These are phyloP conservation scores for Penicillium verhagenii DNA, from an alignment of 495 filamentous ascomycete genomes.

Conservation along the genomic window DNA sequence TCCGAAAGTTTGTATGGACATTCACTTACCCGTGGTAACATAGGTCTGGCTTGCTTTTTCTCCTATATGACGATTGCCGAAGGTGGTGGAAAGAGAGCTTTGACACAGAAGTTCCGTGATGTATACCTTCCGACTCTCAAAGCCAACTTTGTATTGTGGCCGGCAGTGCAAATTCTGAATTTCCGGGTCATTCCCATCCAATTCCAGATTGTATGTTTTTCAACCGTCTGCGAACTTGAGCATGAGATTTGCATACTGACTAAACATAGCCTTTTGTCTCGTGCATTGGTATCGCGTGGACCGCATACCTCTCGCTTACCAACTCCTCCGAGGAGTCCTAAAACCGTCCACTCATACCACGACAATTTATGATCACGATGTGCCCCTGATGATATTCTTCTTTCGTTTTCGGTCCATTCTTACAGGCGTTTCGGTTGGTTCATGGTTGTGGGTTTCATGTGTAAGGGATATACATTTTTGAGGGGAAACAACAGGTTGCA, in stretches of 20 bases:
- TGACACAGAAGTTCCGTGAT: conserved; percentile 83
- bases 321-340: conserved; percentile 77
- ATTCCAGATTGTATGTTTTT: conserved; percentile 84
- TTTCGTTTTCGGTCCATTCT: conserved; percentile 1
- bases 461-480: conserved; percentile 10
- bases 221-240: background rate
- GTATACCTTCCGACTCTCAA: conserved; percentile 93
- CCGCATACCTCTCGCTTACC: conserved; percentile 93
- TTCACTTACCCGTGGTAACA: conserved; percentile 12
- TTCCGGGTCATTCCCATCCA: conserved; percentile 93
- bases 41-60: conserved; percentile 85
- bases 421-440: conserved; percentile 18
- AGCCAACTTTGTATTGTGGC: conserved; percentile 96
- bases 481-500: conserved; percentile 17
- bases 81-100: conserved; percentile 79
- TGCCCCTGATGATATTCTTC: conserved; percentile 7
- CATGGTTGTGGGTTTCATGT: conserved; percentile 14
- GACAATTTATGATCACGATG: conserved; percentile 4
- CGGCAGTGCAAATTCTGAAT: conserved; percentile 93
- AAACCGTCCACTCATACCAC: conserved; percentile 3
- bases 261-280: conserved; percentile 84
- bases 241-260: background rate
- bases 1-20: background rate
- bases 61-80: conserved; percentile 96
- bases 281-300: conserved; percentile 96